phyloP scores from a whole-genome alignment of 305 asterid genomes.

The Fraxinus greggii region DNA sequence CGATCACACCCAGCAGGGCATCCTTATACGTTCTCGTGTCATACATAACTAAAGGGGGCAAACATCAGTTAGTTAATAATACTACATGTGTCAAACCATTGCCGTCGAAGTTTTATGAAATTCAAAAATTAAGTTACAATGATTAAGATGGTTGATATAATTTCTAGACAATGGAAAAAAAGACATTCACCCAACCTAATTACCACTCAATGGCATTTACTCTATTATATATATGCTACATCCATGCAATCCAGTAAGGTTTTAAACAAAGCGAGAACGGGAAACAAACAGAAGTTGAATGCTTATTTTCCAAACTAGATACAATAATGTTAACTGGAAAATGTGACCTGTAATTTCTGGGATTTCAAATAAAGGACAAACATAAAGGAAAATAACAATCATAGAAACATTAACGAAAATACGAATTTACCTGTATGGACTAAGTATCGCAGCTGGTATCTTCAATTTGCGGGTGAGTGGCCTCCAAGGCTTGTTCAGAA shows the following conservation, averaged over 20 bases:
- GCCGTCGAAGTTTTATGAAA: not conserved
- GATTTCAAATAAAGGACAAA: conserved; percentile 12
- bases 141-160: not conserved
- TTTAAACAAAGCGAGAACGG: not conserved
- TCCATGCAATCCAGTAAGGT: not conserved
- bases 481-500: conserved; percentile 82
- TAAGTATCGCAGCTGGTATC: conserved; percentile 78
- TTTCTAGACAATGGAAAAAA: not conserved
- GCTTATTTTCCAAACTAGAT: not conserved
- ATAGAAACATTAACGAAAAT: not conserved
- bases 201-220: not conserved
- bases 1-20: not conserved
- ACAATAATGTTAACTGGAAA: not conserved
- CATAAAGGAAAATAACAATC: not conserved
- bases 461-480: conserved; percentile 91
- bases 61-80: not conserved
- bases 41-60: not conserved
- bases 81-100: not conserved
- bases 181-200: not conserved
- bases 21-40: not conserved
- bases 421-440: conserved; percentile 75
- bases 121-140: not conserved
- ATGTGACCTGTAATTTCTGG: not conserved
- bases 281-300: not conserved
- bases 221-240: not conserved